Conservation (phyloP, 2,329 filamentous ascomycete species). For the Ceratocystiopsis sp. region DNA sequence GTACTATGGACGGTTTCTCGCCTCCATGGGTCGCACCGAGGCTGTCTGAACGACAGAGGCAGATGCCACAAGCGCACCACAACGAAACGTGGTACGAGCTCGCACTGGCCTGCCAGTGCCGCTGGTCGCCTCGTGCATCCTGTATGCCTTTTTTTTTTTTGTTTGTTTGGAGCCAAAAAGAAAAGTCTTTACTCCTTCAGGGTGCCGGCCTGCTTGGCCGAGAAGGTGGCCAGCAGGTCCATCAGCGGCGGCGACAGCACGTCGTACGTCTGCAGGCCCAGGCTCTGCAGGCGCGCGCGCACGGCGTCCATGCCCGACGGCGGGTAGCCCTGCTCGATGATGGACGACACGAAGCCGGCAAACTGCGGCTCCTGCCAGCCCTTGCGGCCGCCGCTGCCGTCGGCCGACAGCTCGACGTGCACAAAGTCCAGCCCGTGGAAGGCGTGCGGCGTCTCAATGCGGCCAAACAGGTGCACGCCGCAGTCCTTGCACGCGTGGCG, state of each 20-base stretch:
- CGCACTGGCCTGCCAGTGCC: too few relatives aligned
- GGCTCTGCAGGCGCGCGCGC: conserved; percentile 29
- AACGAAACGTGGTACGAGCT: too few relatives aligned
- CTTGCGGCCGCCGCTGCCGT: conserved; percentile 21
- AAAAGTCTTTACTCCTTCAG: neutral
- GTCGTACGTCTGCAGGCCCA: conserved; percentile 47
- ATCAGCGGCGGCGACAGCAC: conserved; percentile 43
- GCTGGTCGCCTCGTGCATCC: too few relatives aligned
- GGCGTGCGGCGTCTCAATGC: conserved; percentile 45
- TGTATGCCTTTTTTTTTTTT: too few relatives aligned
- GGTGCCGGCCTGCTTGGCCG: conserved; percentile 28
- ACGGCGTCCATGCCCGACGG: conserved; percentile 37
- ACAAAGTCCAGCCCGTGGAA: conserved; percentile 57
- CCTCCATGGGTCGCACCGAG: too few relatives aligned
- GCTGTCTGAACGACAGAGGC: too few relatives aligned
- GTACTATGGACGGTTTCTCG: too few relatives aligned
- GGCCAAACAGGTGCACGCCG: conserved; percentile 44
- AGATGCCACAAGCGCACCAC: too few relatives aligned
- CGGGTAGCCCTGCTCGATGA: conserved; percentile 50
- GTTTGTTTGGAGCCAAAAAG: too few relatives aligned
- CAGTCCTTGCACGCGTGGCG: conserved; percentile 44
- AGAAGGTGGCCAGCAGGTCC: conserved; percentile 41
- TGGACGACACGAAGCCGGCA: conserved; percentile 48
- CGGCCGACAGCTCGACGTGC: conserved; percentile 39
- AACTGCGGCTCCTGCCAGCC: conserved; percentile 62